phyloP scores from a whole-genome alignment of 441 rosid genomes.

The Breynia disticha region DNA sequence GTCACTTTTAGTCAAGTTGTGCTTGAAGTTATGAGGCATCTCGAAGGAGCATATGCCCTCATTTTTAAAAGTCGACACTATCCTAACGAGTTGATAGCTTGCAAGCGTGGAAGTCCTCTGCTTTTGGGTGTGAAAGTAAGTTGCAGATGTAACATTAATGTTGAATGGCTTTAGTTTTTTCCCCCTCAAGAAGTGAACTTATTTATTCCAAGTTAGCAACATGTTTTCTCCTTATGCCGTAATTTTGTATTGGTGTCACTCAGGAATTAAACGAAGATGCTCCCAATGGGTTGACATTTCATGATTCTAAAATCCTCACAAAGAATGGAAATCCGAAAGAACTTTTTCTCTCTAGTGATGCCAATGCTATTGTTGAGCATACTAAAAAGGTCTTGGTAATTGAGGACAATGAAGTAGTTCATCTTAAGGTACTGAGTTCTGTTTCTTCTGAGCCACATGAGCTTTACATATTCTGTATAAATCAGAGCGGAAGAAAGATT shows the following conservation, averaged over 20 bases:
- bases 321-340: constrained; percentile 68
- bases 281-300: constrained; percentile 38
- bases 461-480: too few species aligned
- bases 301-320: constrained; percentile 56
- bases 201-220: not conserved
- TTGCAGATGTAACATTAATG: constrained; percentile 12
- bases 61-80: constrained; percentile 86
- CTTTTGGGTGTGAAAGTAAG: constrained; percentile 94
- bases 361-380: constrained; percentile 85
- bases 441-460: too few species aligned
- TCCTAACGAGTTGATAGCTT: constrained; percentile 91
- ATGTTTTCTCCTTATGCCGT: not conserved
- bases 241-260: constrained; percentile 4
- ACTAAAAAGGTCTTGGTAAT: constrained; percentile 83
- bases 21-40: constrained; percentile 91
- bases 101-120: constrained; percentile 97
- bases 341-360: constrained; percentile 86
- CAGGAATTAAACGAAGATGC: constrained; percentile 56
- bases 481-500: too few species aligned
- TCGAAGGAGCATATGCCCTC: constrained; percentile 99
- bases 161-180: constrained; percentile 1
- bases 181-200: not conserved
- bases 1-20: constrained; percentile 88
- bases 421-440: constrained; percentile 97
- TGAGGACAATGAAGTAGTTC: constrained; percentile 93